Conservation (phyloP, 768 basidiomycete species). For the Leccinum olivaceopallidum region DNA sequence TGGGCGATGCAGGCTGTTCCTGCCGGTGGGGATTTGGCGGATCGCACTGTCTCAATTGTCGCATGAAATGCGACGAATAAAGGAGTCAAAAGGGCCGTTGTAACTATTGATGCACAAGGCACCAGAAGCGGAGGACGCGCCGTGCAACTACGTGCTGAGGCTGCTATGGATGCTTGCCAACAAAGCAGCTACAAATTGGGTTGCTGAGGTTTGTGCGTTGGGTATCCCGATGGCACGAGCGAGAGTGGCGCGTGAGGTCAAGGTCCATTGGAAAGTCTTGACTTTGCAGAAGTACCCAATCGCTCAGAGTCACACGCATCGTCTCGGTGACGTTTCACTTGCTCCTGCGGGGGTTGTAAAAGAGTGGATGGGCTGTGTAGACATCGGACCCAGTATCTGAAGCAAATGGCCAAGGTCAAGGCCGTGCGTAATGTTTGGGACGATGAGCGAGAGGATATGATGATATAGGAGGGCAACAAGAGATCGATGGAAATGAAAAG, state of each 20-base stretch:
- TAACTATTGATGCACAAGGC: slow-evolving; percentile 48
- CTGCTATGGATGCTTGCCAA: slow-evolving; percentile 69
- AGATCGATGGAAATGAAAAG: background rate
- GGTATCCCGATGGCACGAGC: slow-evolving; percentile 12
- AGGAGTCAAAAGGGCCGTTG: slow-evolving; percentile 23
- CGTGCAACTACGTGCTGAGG: slow-evolving; percentile 63
- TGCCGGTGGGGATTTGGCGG: slow-evolving; percentile 77
- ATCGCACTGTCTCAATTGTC: slow-evolving; percentile 40
- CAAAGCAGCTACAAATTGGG: background rate
- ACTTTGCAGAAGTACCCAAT: too few relatives aligned
- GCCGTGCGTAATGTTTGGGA: slow-evolving; percentile 54
- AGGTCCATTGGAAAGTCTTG: slow-evolving; percentile 7
- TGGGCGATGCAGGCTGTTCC: slow-evolving; percentile 54
- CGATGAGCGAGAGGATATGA: background rate
- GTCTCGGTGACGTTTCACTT: background rate
- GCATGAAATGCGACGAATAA: slow-evolving; percentile 19
- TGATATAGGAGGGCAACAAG: background rate
- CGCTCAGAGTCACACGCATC: slow-evolving; percentile 1
- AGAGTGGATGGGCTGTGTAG: background rate
- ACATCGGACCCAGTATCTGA: slow-evolving; percentile 31
- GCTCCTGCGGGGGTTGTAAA: slow-evolving; percentile 1
- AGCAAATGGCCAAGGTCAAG: background rate
- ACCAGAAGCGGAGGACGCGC: slow-evolving; percentile 25
- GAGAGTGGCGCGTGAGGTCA: slow-evolving; percentile 20
- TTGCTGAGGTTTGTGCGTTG: too few relatives aligned